Conservation (phyloP, 768 basidiomycete species). For the Mycena capillaripes region DNA sequence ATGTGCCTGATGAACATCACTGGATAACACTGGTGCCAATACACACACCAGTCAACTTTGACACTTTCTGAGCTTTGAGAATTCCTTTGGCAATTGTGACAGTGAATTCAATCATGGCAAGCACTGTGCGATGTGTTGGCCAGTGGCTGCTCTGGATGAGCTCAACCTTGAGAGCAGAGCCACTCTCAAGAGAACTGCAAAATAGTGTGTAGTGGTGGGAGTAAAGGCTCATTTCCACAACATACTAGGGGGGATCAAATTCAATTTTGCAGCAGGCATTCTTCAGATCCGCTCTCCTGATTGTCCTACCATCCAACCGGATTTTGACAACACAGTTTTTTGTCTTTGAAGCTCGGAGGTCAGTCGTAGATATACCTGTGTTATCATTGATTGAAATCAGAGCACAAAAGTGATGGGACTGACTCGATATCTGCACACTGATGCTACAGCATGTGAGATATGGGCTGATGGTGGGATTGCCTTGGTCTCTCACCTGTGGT, state of each 20-base stretch:
- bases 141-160: background rate
- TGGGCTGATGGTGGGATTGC: background rate
- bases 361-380: slow-evolving; percentile 1
- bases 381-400: background rate
- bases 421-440: slow-evolving; percentile 9
- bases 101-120: background rate
- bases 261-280: slow-evolving; percentile 4
- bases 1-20: background rate
- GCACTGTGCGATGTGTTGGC: background rate
- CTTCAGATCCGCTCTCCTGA: slow-evolving; percentile 11
- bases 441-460: background rate
- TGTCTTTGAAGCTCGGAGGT: slow-evolving; percentile 8
- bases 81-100: background rate
- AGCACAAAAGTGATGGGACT: background rate
- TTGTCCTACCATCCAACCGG: slow-evolving; percentile 10
- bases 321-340: slow-evolving; percentile 4
- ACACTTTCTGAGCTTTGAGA: slow-evolving; percentile 6
- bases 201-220: background rate
- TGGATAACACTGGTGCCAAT: background rate
- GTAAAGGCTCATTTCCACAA: background rate
- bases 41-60: slow-evolving; percentile 1
- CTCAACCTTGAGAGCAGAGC: slow-evolving; percentile 2
- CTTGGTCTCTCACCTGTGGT: background rate
- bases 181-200: slow-evolving; percentile 10
- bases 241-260: slow-evolving; percentile 3